A percentile compares a stretch with the other conserved stretches of the same genome.
Conservation (phyloP, 2,329 filamentous ascomycete species). For the Chaetomiaceae sp. region DNA sequence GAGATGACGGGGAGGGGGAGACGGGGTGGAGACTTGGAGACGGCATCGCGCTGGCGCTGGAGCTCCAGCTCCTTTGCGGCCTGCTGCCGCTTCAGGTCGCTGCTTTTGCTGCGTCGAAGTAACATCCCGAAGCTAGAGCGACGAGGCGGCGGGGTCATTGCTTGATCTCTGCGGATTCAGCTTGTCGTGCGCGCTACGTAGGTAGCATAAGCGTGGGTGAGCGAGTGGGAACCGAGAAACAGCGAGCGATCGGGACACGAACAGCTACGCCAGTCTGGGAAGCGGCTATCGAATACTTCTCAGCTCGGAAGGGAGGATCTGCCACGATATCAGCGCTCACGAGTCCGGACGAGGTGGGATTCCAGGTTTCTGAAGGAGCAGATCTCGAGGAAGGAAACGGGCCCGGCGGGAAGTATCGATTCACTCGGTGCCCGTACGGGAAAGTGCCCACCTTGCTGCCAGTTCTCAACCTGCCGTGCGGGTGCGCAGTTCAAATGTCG, state of each 20-base stretch:
- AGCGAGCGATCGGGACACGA: conserved; percentile 1
- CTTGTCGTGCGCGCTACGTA: conserved; percentile 7
- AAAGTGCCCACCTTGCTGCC: neutral
- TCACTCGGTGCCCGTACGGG: no score
- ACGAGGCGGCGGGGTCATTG: conserved; percentile 34
- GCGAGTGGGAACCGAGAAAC: conserved; percentile 9
- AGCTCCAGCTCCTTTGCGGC: conserved; percentile 46
- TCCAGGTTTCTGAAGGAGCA: no score
- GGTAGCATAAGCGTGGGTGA: conserved; percentile 15
- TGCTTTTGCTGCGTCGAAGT: conserved; percentile 62
- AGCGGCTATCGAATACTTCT: neutral
- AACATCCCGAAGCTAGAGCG: conserved; percentile 51
- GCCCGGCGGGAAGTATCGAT: no score
- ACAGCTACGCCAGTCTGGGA: neutral
- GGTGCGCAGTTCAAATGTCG: no score
- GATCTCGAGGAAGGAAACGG: no score
- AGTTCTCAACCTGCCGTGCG: neutral
- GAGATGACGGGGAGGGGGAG: conserved; percentile 48
- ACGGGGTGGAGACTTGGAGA: conserved; percentile 43
- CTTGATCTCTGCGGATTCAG: conserved; percentile 13
- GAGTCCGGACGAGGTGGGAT: no score
- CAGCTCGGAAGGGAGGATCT: neutral
- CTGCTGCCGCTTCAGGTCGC: conserved; percentile 59
- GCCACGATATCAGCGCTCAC: conserved; percentile 4
- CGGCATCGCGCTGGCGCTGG: conserved; percentile 44